Evolutionary conservation across 2,329 filamentous ascomycete genomes (phyloP), one percentile per base, ranked within the genome.

Genomic region (Fusarium subtropicale): DNA sequence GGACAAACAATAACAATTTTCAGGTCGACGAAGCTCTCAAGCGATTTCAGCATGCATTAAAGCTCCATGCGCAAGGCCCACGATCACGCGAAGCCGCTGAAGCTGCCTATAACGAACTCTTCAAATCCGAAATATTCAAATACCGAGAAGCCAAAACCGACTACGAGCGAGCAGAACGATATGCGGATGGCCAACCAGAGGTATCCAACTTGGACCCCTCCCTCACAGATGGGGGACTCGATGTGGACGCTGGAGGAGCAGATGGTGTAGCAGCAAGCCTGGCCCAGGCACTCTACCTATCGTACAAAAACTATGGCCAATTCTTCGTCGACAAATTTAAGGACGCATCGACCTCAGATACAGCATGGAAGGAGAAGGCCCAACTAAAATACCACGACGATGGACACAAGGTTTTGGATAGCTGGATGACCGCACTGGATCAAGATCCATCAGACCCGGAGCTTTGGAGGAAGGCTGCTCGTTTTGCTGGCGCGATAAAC

Each of bases 21-120:
- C 20, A 91, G 85, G 95, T 98, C 76, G 96, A 99, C 76, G 96
- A 99, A 81, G 94, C 96, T 48, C 84, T 99, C 66, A 98, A 97
- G 81, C 88, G 95, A 36, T 99, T 97, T 78, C 94, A 98, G 76
- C 91, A 86, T 73, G 96, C 96, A 47, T 83, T 99, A 60, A 97
- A 95, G 79, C 89, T 94, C 71, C 96, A 99, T 77, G 91, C 95
- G 2, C 93, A 97, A 80, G 94, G 96, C 3, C 89, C 92, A 1
- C 82, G 83, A 20, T 92, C 89, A 56, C 96, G 93, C 77, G 81
- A 88, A 48, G 90, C 93, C 75, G 95, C 97, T 22, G 86, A 87
- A 44, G 87, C 90, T 53, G 95, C 96, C 46, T 99, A 99, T 81
- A 85, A 91, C 48, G 88, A 88, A 38, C 88, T 99, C 2, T 97